Conservation (phyloP, 2,329 filamentous ascomycete genomes). For the Cladophialophora chaetospira region DNA sequence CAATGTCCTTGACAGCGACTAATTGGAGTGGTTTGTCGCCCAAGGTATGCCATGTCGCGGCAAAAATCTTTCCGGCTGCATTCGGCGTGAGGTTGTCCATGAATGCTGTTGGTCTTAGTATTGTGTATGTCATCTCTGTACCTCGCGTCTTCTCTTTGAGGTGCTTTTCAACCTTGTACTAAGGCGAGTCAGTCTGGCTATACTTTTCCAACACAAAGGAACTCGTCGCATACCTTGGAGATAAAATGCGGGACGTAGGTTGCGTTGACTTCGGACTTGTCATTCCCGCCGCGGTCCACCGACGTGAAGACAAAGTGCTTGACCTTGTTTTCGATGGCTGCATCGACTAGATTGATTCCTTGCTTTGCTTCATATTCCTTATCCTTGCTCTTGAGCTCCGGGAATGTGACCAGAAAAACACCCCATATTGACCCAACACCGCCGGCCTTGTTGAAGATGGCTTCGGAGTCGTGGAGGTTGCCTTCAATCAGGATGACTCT, state of each 20-base stretch:
- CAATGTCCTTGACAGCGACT: conserved; percentile 54
- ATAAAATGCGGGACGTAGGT: conserved; percentile 65
- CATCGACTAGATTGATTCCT: conserved; percentile 61
- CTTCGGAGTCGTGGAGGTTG: conserved; percentile 54
- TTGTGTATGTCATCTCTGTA: conserved; percentile 59
- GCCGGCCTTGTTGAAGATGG: conserved; percentile 53
- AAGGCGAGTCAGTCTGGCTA: not conserved
- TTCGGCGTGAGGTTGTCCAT: conserved; percentile 58
- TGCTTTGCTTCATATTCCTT: conserved; percentile 52
- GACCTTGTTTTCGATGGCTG: conserved; percentile 57
- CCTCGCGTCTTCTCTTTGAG: conserved; percentile 52
- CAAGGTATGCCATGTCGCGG: conserved; percentile 47
- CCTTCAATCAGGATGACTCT: conserved; percentile 60
- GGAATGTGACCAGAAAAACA: conserved; percentile 63
- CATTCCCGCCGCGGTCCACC: conserved; percentile 64
- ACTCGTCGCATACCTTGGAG: conserved; percentile 46
- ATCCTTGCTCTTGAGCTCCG: conserved; percentile 40
- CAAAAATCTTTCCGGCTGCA: conserved; percentile 53
- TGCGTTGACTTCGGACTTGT: conserved; percentile 52
- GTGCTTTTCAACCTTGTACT: conserved; percentile 61
- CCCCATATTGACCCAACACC: conserved; percentile 54
- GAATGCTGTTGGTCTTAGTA: conserved; percentile 64
- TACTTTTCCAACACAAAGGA: not conserved
- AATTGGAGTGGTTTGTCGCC: conserved; percentile 48
- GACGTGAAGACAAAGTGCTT: conserved; percentile 65